Conservation (phyloP, 768 basidiomycete species). For the Suillus spraguei region DNA sequence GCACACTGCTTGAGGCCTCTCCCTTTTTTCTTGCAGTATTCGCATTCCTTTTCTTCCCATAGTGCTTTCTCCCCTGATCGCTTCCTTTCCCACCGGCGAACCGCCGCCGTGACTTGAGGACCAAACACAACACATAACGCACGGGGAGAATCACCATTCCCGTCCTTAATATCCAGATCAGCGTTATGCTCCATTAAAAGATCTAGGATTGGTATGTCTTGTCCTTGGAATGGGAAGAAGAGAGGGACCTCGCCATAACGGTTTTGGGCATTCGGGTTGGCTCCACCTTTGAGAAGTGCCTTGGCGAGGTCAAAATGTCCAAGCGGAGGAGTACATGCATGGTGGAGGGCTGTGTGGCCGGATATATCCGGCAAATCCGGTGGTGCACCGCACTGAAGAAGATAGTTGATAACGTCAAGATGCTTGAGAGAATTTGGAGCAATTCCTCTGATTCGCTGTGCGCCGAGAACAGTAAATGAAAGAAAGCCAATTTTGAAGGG, state of each 20-base stretch:
- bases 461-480: constrained; percentile 41
- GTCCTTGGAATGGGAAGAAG: constrained; percentile 36
- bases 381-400: constrained; percentile 44
- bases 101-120: constrained; percentile 44
- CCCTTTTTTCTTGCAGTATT: constrained; percentile 33
- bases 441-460: constrained; percentile 34
- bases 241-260: constrained; percentile 51
- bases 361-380: constrained; percentile 46
- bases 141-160: constrained; percentile 39
- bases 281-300: constrained; percentile 46
- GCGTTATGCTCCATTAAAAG: constrained; percentile 53
- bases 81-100: constrained; percentile 50
- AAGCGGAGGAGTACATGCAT: constrained; percentile 36
- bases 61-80: constrained; percentile 46
- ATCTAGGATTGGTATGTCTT: constrained; percentile 38
- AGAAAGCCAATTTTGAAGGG: constrained; percentile 46
- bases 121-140: constrained; percentile 38
- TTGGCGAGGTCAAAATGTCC: constrained; percentile 36
- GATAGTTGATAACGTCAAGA: constrained; percentile 39
- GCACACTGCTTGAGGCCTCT: constrained; percentile 44
- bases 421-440: constrained; percentile 27
- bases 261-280: constrained; percentile 51
- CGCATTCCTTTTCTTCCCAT: constrained; percentile 46
- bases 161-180: constrained; percentile 41
- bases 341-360: constrained; percentile 53